These are phyloP conservation scores for Zygosaccharomyces rouxii DNA, from an alignment of 805 yeast species.

Conservation along the genomic window DNA sequence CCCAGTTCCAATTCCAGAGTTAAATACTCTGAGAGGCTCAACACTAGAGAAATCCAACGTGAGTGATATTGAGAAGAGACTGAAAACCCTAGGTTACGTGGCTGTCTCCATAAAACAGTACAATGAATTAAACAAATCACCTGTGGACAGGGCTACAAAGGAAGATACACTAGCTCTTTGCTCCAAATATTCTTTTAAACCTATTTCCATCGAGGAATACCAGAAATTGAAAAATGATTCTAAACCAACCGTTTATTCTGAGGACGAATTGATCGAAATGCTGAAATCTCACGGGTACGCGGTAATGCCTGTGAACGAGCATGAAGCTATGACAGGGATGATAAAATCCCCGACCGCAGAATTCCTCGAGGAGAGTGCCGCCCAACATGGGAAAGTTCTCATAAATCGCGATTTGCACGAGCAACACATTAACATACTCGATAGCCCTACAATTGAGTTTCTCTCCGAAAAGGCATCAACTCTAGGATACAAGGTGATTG, in stretches of 20 bases:
- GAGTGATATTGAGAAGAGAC: conserved; percentile 11
- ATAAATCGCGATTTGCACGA: neutral
- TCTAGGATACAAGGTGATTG: conserved; percentile 18
- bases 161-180: conserved; percentile 17
- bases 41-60: conserved; percentile 8
- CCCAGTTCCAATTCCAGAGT: conserved; percentile 16
- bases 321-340: conserved; percentile 9
- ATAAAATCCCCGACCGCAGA: conserved; percentile 13
- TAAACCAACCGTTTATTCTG: conserved; percentile 15
- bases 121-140: conserved; percentile 6
- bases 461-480: conserved; percentile 34
- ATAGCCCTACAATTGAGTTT: conserved; percentile 31
- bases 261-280: conserved; percentile 14
- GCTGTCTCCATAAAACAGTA: conserved; percentile 13
- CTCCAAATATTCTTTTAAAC: conserved; percentile 15
- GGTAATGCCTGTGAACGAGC: conserved; percentile 10
- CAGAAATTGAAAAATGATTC: conserved; percentile 12
- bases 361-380: conserved; percentile 11
- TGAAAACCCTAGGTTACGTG: conserved; percentile 13
- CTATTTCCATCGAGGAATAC: conserved; percentile 15
- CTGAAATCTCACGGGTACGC: conserved; percentile 13
- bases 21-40: conserved; percentile 8
- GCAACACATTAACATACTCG: neutral
- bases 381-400: neutral
- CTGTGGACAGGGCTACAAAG: conserved; percentile 8